These are phyloP conservation scores for Sporothrix mexicana DNA, from an alignment of 2,329 filamentous ascomycete genomes.

Conservation along the genomic window DNA sequence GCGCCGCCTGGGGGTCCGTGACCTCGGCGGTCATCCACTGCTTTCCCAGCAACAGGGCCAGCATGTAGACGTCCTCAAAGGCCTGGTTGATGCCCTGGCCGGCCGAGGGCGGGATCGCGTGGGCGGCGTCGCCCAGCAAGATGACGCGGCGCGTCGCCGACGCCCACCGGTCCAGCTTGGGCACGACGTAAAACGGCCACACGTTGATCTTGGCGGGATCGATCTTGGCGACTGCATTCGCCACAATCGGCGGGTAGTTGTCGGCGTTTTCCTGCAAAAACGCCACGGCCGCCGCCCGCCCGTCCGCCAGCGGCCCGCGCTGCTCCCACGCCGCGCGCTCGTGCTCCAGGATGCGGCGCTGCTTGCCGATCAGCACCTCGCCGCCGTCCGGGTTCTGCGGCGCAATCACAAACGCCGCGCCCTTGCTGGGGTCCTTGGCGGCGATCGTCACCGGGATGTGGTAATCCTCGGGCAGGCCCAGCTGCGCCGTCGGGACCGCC, in stretches of 20 bases:
- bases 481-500: slow-evolving; percentile 45
- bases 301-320: slow-evolving; percentile 46
- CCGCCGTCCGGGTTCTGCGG: slow-evolving; percentile 56
- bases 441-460: slow-evolving; percentile 52
- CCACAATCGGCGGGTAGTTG: slow-evolving; percentile 6
- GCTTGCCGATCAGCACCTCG: slow-evolving; percentile 56
- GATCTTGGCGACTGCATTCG: slow-evolving; percentile 35
- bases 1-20: slow-evolving; percentile 35
- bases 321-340: slow-evolving; percentile 52
- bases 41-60: slow-evolving; percentile 37
- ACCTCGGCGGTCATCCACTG: neutral
- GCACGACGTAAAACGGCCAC: slow-evolving; percentile 58
- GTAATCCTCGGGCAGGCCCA: slow-evolving; percentile 46
- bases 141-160: slow-evolving; percentile 48
- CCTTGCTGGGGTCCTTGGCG: slow-evolving; percentile 41
- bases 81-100: slow-evolving; percentile 47
- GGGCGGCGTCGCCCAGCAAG: slow-evolving; percentile 56
- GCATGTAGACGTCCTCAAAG: slow-evolving; percentile 39
- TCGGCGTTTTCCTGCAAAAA: slow-evolving; percentile 44
- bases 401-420: slow-evolving; percentile 57
- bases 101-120: slow-evolving; percentile 55
- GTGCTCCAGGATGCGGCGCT: slow-evolving; percentile 48
- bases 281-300: slow-evolving; percentile 44
- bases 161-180: slow-evolving; percentile 53
- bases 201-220: slow-evolving; percentile 48